Evolutionary conservation across 208 protist genomes (phyloP), one percentile per base, ranked within the genome.

Genomic region (Endotrypanum monterogeii): DNA sequence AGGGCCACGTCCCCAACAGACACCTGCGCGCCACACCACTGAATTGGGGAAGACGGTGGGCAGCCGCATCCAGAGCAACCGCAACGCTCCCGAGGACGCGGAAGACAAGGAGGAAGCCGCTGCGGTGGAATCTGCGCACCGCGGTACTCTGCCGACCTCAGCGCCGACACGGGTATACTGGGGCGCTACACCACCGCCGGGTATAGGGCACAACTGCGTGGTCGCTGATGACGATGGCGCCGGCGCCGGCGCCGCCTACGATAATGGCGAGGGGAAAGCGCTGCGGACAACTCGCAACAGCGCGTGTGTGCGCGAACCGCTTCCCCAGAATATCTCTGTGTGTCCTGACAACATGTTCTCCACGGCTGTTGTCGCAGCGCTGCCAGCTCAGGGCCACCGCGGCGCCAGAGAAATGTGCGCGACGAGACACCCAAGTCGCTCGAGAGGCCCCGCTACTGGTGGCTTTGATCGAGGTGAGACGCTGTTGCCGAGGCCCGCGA

Each of bases 81-180:
- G 35, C 35, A 25, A 35, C 58, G 35, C 30, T 63, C 58, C 20
- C 35, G 58, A 63, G 35, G 58, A 30, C 58, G 20, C 58, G 32
- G 35, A 63, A 63, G 58, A 63, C 35, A 20, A 62, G n/a, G 57
- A 63, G 14, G 58, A 63, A 8, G 58, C 58, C n/a, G 58, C 58
- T 63, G 58, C 58, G 35, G 58, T 63, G 12, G 58, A 8, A 20
- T 63, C 58, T 5, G 3, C 1, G 35, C 32, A 44, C 58, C 5
- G 58, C 58, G 11, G 32, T 2, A 37, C 58, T 28, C 35, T 20
- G 18, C 5, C 35, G n/a, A 7, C 35, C 35, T 41, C 58, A 20
- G 32, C 20, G 58, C 0, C 25, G 58, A 63, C 58, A 20, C 58
- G 58, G 35, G 58, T 63, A 8, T 63, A 63, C 58, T 63, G 58